Evolutionary conservation across 768 basidiomycete genomes (phyloP).

Genomic region (Cubamyces sp.): DNA sequence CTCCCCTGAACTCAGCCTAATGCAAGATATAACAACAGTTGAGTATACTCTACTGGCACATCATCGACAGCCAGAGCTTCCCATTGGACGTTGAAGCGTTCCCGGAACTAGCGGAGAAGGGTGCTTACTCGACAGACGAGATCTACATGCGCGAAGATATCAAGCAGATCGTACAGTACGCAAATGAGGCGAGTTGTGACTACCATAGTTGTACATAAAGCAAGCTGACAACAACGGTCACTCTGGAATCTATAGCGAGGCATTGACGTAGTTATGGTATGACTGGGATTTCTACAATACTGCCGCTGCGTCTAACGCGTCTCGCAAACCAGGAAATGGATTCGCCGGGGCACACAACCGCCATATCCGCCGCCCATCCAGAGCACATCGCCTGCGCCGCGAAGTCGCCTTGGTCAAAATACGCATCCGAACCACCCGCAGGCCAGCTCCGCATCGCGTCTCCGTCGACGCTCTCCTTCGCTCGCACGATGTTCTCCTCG

Average conservation of each 20-base stretch:
- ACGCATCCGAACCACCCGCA: slow-evolving; percentile 75
- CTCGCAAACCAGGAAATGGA: slow-evolving; percentile 66
- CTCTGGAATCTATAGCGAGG: slow-evolving; percentile 52
- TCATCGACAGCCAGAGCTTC: slow-evolving; percentile 82
- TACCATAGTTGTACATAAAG: neutral
- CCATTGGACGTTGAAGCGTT: slow-evolving; percentile 67
- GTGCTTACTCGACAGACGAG: slow-evolving; percentile 63
- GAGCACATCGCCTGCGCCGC: slow-evolving; percentile 72
- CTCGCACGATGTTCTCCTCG: slow-evolving; percentile 52
- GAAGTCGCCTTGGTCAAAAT: slow-evolving; percentile 59
- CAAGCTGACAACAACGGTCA: neutral
- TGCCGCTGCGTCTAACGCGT: neutral
- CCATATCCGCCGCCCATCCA: slow-evolving; percentile 66
- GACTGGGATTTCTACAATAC: neutral
- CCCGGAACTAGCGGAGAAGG: slow-evolving; percentile 60
- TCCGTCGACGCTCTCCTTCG: slow-evolving; percentile 61
- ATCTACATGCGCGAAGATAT: slow-evolving; percentile 63
- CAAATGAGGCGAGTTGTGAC: slow-evolving; percentile 57
- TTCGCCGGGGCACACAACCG: slow-evolving; percentile 80
- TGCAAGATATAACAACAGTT: slow-evolving; percentile 42
- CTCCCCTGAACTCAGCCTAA: neutral
- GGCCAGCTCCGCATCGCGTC: slow-evolving; percentile 81
- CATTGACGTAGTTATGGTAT: slow-evolving; percentile 66
- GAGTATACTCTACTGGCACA: slow-evolving; percentile 85
- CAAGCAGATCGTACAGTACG: slow-evolving; percentile 63